Base-by-base conservation (phyloP, 139 green algal species). In the Chlorella vulgaris region DNA sequence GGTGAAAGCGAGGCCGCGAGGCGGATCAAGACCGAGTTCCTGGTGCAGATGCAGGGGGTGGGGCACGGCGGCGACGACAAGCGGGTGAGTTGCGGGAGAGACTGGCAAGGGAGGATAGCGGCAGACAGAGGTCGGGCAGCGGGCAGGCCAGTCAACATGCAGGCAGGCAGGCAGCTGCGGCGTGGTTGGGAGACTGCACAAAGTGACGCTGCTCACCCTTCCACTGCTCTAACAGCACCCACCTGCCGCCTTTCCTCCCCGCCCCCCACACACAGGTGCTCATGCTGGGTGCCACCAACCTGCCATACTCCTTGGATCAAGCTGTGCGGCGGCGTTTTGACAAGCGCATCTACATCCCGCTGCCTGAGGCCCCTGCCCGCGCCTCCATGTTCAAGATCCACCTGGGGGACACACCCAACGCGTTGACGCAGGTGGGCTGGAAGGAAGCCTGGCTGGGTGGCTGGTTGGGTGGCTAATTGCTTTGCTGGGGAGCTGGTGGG, bases 1-100 rank as follows among this genome's bases (percentile, higher is more conserved):
- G 90, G 90, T 36, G 97, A 99, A 88, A 96, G 89, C 69, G 97
- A 99, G 89, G 96, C 97, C 3, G 95, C 96, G 7, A 86, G 97
- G 28, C 91, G 97, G 73, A 99, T 99, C 89, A 99, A 99, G 88
- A 99, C 97, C 15, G 96, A 99, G 92, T 95, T 99, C 74, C 91
- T 99, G 87, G 93, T 98, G 66, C 95, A 99, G 84, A 99, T 99
- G 91, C 92, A 98, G 74, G 91, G 89, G 18, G 89, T 92, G 43
- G 85, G 85, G 47, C 74, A 76, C 36, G 75, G 82, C 68, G 76
- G 80, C 62, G 76, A 83, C 38, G 61, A 78, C 2, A 77, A 61
- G 55, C 60, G 84, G 58, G 78, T 87, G 76, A 2, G 76, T 21
- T 1, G 55, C 31, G 31, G n/a, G 35, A 29, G 5, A 39, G 29